Evolutionary conservation across 2,329 filamentous ascomycete species (phyloP), one percentile per base, ranked within the genome.

Genomic region (Paracoccidioides brasiliensis): DNA sequence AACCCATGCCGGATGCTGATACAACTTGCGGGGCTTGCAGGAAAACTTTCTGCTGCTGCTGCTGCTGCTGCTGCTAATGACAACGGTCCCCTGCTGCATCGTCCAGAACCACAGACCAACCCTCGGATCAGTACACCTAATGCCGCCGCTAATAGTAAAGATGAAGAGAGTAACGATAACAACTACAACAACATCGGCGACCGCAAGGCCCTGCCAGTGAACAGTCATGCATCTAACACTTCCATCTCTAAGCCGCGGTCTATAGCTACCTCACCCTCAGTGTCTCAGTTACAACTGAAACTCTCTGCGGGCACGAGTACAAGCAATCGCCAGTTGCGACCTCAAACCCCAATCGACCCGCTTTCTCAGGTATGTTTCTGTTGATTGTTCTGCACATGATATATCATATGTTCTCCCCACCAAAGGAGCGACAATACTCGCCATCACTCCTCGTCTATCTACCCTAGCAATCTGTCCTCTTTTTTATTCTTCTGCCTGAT

Each of bases 341-440:
- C 30, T n/a, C 45, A 53, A 14, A 44, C 56, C 12, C 58, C 55
- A 33, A 83, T 85, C 59, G 83, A 86, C 68, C 83, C 83, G 56
- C 72, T 86, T 60, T 85, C 83, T 53, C 81, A 85, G 70, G 82
- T 86, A 77, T 61, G 77, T 57, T 53, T 42, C 45, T 40, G 28
- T 28, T 59, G 46, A n/a, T 28, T n/a, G 40, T 33, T 4, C 32
- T 8, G 15, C 28, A 15, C 49, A 2, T 15, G 22, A 30, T 43
- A 35, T 22, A 43, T 15, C 22, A 22, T 22, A 22, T 22, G 22
- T 22, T 22, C 22, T 22, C 22, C 35, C n/a, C 28, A 41, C 37
- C 3, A 41, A 2, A 22, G 50, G 15, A 32, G 50, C 37, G 50
- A 30, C 15, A 42, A 37, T 28, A 52, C 15, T 6, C 32, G 32